A percentile compares a stretch with the other conserved stretches of the same genome.
Conservation (phyloP, 352 stramenopile genomes). For the Pythium rishiriense region DNA sequence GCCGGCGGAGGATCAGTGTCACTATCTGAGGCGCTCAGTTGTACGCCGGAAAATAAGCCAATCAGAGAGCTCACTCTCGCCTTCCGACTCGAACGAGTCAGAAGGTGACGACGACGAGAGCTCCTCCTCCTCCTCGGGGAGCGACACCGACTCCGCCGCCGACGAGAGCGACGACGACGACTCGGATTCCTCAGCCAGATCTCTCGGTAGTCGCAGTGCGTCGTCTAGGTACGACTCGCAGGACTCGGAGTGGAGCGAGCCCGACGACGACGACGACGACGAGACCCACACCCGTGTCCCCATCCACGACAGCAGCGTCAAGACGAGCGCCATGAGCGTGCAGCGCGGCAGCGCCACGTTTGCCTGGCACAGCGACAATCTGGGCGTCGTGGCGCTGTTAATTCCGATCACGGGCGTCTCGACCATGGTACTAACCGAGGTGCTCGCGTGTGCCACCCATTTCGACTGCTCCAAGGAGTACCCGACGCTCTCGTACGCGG, state of each 20-base stretch:
- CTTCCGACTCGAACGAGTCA: slow-evolving; percentile 22
- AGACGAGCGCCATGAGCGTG: slow-evolving; percentile 11
- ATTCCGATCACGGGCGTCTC: slow-evolving; percentile 68
- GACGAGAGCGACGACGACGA: too few species aligned
- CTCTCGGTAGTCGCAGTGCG: slow-evolving; percentile 12
- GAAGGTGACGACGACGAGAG: slow-evolving; percentile 10
- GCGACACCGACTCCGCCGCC: not conserved
- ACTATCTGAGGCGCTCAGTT: slow-evolving; percentile 21
- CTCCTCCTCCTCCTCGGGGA: slow-evolving; percentile 6
- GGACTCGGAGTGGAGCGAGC: slow-evolving; percentile 27
- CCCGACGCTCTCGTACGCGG: slow-evolving; percentile 85
- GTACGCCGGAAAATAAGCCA: slow-evolving; percentile 6
- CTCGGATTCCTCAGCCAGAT: not conserved
- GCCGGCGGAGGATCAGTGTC: not conserved
- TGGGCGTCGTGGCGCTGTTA: slow-evolving; percentile 68
- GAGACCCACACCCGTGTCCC: not conserved
- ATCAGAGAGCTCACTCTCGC: slow-evolving; percentile 20
- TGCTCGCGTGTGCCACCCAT: slow-evolving; percentile 65
- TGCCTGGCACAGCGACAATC: slow-evolving; percentile 43
- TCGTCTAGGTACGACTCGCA: slow-evolving; percentile 19
- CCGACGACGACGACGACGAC: slow-evolving; percentile 11
- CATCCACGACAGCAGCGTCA: not conserved
- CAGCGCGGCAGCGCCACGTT: not conserved
- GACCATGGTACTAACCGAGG: slow-evolving; percentile 75
- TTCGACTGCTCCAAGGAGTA: slow-evolving; percentile 76